phyloP scores from a whole-genome alignment of 148 eudicot genomes.

The Camellia granthamiana region DNA sequence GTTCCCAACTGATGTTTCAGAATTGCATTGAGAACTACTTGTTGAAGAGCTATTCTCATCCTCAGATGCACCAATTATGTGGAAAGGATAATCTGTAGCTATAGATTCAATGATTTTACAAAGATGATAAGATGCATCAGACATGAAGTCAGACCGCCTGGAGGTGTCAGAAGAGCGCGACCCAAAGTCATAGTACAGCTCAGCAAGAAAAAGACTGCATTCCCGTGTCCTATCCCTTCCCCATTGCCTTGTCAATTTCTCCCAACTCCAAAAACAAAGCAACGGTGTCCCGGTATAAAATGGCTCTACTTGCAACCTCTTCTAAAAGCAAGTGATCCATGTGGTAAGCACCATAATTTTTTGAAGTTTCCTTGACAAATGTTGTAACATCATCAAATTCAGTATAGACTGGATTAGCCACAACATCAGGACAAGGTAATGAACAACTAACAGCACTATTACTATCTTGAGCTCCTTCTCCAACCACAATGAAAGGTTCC shows the following conservation, averaged over 20 bases:
- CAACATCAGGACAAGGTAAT: constrained; percentile 23
- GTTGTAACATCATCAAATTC: constrained; percentile 52
- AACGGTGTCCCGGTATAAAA: constrained; percentile 52
- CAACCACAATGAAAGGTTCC: constrained; percentile 54
- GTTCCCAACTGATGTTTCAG: constrained; percentile 31
- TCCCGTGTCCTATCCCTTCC: constrained; percentile 69
- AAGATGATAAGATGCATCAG: constrained; percentile 75
- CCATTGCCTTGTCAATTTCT: constrained; percentile 77
- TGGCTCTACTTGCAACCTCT: constrained; percentile 57
- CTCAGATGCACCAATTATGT: constrained; percentile 24
- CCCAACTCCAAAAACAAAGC: constrained; percentile 74
- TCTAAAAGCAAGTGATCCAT: constrained; percentile 78
- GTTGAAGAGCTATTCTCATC: constrained; percentile 23
- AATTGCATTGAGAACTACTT: constrained; percentile 28
- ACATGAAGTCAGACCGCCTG: constrained; percentile 45
- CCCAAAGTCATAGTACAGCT: constrained; percentile 76
- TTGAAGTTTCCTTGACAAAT: constrained; percentile 53
- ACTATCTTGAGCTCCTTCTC: constrained; percentile 37
- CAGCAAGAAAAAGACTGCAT: constrained; percentile 89
- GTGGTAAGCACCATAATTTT: constrained; percentile 77
- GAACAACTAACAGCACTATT: constrained; percentile 35
- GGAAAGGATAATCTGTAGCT: constrained; percentile 56
- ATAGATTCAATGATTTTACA: constrained; percentile 78
- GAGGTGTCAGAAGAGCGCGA: constrained; percentile 53
- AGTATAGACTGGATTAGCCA: constrained; percentile 25